Conservation (phyloP, 2,329 filamentous ascomycete species). For the Epichloe scottii region DNA sequence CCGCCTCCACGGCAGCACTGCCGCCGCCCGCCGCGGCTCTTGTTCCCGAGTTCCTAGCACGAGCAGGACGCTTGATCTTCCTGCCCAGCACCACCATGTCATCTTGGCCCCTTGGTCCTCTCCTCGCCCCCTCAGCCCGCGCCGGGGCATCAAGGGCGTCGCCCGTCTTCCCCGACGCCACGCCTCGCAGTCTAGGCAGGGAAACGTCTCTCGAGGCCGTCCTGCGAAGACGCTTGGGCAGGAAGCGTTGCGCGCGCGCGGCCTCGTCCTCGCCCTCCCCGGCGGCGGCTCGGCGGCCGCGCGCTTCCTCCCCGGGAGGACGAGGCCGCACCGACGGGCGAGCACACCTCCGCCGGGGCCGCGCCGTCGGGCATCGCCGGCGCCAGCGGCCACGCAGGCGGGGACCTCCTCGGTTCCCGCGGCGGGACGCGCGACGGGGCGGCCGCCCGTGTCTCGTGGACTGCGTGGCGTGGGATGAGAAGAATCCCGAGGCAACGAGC, state of each 20-base stretch:
- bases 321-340: slow-evolving; percentile 21
- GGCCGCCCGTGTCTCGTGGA: slow-evolving; percentile 29
- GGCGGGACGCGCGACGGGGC: slow-evolving; percentile 8
- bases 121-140: neutral
- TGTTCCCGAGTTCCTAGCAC: slow-evolving; percentile 1
- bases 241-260: slow-evolving; percentile 11
- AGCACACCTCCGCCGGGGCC: slow-evolving; percentile 11
- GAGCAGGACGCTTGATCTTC: slow-evolving; percentile 4
- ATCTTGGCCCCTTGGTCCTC: neutral
- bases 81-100: neutral
- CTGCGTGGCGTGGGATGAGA: slow-evolving; percentile 43
- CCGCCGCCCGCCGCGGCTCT: neutral
- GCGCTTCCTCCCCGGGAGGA: slow-evolving; percentile 40
- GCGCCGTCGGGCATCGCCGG: neutral
- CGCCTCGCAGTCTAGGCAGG: slow-evolving; percentile 19
- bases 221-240: slow-evolving; percentile 37
- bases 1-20: slow-evolving; percentile 2
- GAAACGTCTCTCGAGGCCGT: slow-evolving; percentile 32
- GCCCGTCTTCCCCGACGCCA: slow-evolving; percentile 10
- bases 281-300: slow-evolving; percentile 25
- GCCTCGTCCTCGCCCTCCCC: slow-evolving; percentile 9
- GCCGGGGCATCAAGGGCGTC: too few relatives aligned
- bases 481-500: slow-evolving; percentile 45
- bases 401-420: too few relatives aligned
- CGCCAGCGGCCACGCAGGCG: slow-evolving; percentile 13